These are phyloP conservation scores for Geotrichum phurueaensis DNA, from an alignment of 1,139 yeast genomes.

Conservation along the genomic window DNA sequence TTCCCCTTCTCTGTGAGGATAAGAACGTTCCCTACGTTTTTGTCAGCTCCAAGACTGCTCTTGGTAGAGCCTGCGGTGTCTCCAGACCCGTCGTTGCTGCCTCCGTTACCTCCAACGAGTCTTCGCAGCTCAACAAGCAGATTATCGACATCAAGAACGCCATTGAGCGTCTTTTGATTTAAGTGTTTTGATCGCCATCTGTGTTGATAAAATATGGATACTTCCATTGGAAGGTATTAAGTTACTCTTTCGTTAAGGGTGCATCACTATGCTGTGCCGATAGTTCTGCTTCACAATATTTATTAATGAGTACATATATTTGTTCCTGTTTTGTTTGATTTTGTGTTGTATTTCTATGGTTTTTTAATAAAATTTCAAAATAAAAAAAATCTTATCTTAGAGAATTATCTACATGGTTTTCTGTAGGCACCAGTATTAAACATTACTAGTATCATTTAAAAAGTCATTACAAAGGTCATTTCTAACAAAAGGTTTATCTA, in stretches of 20 bases:
- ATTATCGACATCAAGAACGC: constrained; percentile 96
- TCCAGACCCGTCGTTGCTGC: constrained; percentile 99
- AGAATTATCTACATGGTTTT: too few relatives aligned
- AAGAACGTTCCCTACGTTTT: constrained; percentile 98
- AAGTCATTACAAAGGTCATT: too few relatives aligned
- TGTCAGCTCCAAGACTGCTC: constrained; percentile 96
- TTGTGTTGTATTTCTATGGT: not conserved
- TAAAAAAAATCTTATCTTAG: not conserved
- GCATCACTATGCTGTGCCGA: not conserved
- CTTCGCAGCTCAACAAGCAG: constrained; percentile 95
- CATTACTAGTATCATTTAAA: too few relatives aligned
- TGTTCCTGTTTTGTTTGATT: not conserved
- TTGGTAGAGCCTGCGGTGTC: constrained; percentile 99
- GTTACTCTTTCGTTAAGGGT: not conserved
- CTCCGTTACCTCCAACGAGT: constrained; percentile 96
- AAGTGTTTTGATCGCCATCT: constrained; percentile 28
- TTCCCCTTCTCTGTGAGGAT: constrained; percentile 97
- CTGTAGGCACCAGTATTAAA: too few relatives aligned
- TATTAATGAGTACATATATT: not conserved
- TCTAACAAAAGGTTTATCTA: not conserved
- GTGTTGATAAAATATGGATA: not conserved
- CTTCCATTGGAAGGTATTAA: not conserved
- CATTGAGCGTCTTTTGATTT: constrained; percentile 95
- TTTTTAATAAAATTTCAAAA: not conserved
- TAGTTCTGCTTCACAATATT: not conserved